phyloP scores from a whole-genome alignment of 805 yeast species.

The Hanseniaspora hatyaiensis region DNA sequence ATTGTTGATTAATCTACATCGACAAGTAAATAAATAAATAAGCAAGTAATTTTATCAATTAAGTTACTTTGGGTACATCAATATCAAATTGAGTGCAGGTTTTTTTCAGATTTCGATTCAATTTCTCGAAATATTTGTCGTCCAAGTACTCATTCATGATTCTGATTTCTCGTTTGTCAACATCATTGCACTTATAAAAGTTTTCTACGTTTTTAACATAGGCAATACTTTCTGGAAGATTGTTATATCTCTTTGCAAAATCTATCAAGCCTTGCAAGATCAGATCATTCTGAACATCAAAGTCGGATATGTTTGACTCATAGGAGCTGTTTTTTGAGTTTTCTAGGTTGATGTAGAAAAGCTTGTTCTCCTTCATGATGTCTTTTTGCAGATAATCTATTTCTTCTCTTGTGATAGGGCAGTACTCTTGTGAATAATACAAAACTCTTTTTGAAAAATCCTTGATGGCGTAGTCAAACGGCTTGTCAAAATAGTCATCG shows the following conservation, averaged over 20 bases:
- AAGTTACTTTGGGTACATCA: neutral
- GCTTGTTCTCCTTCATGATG: neutral
- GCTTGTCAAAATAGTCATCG: conserved; percentile 45
- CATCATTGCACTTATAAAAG: neutral
- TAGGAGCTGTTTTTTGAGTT: conserved; percentile 7
- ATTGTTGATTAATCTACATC: no score
- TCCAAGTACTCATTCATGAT: neutral
- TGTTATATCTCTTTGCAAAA: conserved; percentile 12
- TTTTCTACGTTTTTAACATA: conserved; percentile 9
- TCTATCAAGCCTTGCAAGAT: conserved; percentile 7
- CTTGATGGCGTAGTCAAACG: conserved; percentile 40
- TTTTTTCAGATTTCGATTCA: conserved; percentile 5
- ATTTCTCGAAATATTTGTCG: neutral
- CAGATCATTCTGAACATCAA: neutral
- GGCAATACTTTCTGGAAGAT: conserved; percentile 8
- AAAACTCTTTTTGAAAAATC: conserved; percentile 50
- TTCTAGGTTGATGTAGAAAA: conserved; percentile 11
- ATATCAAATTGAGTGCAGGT: conserved; percentile 4
- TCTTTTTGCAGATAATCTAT: neutral
- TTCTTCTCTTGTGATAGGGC: conserved; percentile 22
- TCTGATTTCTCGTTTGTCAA: neutral
- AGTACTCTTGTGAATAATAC: conserved; percentile 34
- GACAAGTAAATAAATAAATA: neutral
- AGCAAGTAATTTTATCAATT: neutral
- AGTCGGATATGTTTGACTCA: conserved; percentile 1